phyloP scores from a whole-genome alignment of 805 yeast species.

The Myxozyma neglecta region DNA sequence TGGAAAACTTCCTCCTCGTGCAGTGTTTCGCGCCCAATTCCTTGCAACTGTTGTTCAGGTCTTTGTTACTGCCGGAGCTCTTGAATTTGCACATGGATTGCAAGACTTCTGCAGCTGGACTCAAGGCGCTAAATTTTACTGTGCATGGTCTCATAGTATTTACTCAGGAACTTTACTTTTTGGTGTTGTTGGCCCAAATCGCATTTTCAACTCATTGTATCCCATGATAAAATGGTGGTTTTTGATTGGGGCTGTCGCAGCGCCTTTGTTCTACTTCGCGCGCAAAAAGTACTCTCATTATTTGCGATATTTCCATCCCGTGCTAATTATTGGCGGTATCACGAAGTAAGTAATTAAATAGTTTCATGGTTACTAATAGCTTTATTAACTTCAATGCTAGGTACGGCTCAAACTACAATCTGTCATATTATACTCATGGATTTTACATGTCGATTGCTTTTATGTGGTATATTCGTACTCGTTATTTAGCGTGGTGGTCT shows the following conservation, averaged over 20 bases:
- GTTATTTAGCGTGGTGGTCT: constrained; percentile 70
- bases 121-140: constrained; percentile 50
- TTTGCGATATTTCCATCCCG: constrained; percentile 57
- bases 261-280: constrained; percentile 44
- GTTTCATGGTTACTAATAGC: too few relatives aligned
- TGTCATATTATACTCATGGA: constrained; percentile 76
- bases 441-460: constrained; percentile 61
- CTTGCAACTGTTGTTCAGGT: constrained; percentile 47
- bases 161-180: constrained; percentile 59
- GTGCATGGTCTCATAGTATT: constrained; percentile 50
- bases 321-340: constrained; percentile 54
- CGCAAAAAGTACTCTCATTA: constrained; percentile 22
- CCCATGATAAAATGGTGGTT: constrained; percentile 59
- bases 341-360: background rate
- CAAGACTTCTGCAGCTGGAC: constrained; percentile 46
- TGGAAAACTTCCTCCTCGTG: constrained; percentile 61
- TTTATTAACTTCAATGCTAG: background rate
- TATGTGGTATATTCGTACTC: constrained; percentile 56
- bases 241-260: constrained; percentile 55
- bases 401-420: constrained; percentile 46
- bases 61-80: constrained; percentile 46
- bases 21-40: constrained; percentile 56
- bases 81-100: constrained; percentile 37
- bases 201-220: constrained; percentile 56
- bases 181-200: constrained; percentile 65